phyloP scores from a whole-genome alignment of 176 grass and related monocot genomes.

The Coix lacrymajobi region DNA sequence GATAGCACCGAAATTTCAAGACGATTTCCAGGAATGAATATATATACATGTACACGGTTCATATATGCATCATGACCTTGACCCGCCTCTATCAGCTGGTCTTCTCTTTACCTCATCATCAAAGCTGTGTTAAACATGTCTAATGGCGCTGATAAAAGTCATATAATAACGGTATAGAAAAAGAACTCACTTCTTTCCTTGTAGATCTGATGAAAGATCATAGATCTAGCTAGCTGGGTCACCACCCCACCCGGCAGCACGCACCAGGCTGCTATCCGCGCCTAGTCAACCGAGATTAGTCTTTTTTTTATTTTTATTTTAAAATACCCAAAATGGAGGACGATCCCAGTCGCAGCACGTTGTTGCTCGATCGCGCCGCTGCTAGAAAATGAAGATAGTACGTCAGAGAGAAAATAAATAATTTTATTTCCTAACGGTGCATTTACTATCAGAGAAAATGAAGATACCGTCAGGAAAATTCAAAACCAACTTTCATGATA shows the following conservation, averaged over 20 bases:
- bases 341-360: neutral
- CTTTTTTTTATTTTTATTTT: neutral
- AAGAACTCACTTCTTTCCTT: neutral
- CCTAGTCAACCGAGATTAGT: neutral
- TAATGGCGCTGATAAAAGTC: neutral
- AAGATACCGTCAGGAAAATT: too few species aligned
- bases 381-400: too few species aligned
- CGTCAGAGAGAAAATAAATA: too few species aligned
- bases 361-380: too few species aligned
- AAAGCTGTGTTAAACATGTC: neutral
- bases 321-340: neutral
- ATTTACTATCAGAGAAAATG: too few species aligned
- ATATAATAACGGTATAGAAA: neutral
- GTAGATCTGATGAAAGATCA: neutral
- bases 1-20: neutral
- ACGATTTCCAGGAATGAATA: neutral
- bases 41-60: neutral
- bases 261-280: slow-evolving; percentile 22
- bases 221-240: neutral
- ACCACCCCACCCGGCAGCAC: neutral
- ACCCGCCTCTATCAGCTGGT: neutral
- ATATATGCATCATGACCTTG: neutral
- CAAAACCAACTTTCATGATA: too few species aligned
- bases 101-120: neutral
- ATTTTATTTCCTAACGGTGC: too few species aligned